A percentile compares a stretch with the other conserved stretches of the same genome.
Conservation (phyloP, 164 flowering plant species). For the Berberis thunbergii region DNA sequence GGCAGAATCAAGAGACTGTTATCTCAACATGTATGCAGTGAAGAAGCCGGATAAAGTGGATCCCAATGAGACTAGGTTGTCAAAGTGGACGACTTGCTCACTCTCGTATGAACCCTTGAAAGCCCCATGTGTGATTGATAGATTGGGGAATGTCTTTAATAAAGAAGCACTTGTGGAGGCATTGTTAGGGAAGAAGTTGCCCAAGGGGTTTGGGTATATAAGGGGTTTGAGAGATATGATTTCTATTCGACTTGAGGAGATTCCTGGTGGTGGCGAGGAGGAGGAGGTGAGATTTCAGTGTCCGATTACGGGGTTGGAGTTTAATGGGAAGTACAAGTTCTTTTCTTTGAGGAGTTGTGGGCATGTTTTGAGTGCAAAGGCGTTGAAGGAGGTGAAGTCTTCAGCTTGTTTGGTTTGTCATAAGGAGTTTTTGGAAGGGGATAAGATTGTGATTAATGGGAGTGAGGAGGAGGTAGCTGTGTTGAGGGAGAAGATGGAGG, state of each 20-base stretch:
- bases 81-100: conserved; percentile 71
- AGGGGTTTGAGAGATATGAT: conserved; percentile 91
- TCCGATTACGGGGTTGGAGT: conserved; percentile 73
- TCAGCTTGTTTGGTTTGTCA: conserved; percentile 75
- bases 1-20: conserved; percentile 95
- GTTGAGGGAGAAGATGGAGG: conserved; percentile 66
- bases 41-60: conserved; percentile 93
- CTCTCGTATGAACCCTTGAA: conserved; percentile 68
- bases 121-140: conserved; percentile 72
- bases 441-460: conserved; percentile 83
- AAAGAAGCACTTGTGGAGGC: conserved; percentile 79
- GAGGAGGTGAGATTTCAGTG: conserved; percentile 58
- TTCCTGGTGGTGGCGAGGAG: conserved; percentile 32
- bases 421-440: conserved; percentile 46
- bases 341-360: conserved; percentile 67
- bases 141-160: conserved; percentile 74
- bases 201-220: conserved; percentile 59
- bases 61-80: conserved; percentile 75
- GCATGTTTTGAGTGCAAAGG: conserved; percentile 94
- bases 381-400: conserved; percentile 81
- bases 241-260: conserved; percentile 31
- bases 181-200: conserved; percentile 63
- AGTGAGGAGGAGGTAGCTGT: conserved; percentile 66
- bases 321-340: conserved; percentile 84
- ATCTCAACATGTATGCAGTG: conserved; percentile 87